Base-by-base conservation (phyloP, 2,329 filamentous ascomycete species). In the Zymoseptoria brevis region DNA sequence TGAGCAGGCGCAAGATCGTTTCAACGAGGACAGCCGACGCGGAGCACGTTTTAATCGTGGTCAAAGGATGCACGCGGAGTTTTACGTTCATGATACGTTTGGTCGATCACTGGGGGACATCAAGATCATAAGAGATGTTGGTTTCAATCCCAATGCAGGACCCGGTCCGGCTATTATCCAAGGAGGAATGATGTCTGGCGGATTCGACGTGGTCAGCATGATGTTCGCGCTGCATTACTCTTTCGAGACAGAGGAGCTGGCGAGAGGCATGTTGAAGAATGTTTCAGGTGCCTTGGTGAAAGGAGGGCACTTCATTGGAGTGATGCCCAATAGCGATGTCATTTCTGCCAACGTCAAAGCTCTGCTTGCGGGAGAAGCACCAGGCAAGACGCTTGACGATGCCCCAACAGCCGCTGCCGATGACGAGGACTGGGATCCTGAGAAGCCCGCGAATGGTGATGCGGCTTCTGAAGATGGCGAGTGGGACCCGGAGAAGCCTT, bases 201-300 rank as follows among this genome's bases (percentile, higher is more conserved):
- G 79, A 3, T 99, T 97, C 68, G 94, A 99, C 72, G 89, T 97
- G 50, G 93, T 99, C 63, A 91, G 88, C 71, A 96, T 96, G 84
- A 99, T 99, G 94, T 99, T 99, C 75, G 95, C 91, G 69, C 94
- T 99, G 86, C 94, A 99, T 76, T 99, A 99, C 73, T 92, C 94
- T 5, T 99, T 97, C 67, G 94, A 97, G 77, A 90, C 81, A 56
- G 93, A 99, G 74, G 83, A 85, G 53, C 95, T 96, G 74, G 90
- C 93, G 1, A 85, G 90, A 51, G 89, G 85, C 63, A 97, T 99
- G 94, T 81, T 99, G 58, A 84, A 86, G 69, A 99, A 99, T 70
- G 93, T 99, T 2, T 87, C 94, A 0, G 89, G 91, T 0, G 84
- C 89, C 1, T 75, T 99, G 69, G 96, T 93, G 74, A 96, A 97